A percentile compares a stretch with the other conserved stretches of the same genome.
Conservation (phyloP, 1,284 basidiomycete species). For the Cystobasidium slooffiae region DNA sequence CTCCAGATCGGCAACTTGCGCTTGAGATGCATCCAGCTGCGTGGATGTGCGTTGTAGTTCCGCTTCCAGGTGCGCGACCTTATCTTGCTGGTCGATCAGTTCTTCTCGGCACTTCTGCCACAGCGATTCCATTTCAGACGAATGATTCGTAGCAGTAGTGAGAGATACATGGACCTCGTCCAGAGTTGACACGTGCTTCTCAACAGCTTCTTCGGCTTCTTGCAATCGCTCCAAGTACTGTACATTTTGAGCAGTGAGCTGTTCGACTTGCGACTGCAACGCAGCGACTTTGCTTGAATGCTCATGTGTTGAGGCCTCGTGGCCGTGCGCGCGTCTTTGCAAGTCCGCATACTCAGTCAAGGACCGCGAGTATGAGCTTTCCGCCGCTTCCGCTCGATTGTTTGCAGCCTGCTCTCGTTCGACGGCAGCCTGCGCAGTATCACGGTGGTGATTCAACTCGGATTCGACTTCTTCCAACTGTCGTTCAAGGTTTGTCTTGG, state of each 20-base stretch:
- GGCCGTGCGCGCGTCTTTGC: constrained; percentile 67
- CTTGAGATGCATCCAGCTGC: constrained; percentile 72
- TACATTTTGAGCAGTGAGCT: constrained; percentile 78
- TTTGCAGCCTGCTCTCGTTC: constrained; percentile 78
- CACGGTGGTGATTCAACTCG: constrained; percentile 51
- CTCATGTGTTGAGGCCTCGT: constrained; percentile 76
- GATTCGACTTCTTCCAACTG: constrained; percentile 70
- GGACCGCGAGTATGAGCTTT: constrained; percentile 74
- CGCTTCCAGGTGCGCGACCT: constrained; percentile 62
- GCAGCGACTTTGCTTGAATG: constrained; percentile 75
- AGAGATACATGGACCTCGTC: constrained; percentile 83
- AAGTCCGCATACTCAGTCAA: constrained; percentile 73
- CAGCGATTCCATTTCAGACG: constrained; percentile 77
- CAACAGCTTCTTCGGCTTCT: constrained; percentile 66
- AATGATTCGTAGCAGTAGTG: constrained; percentile 72
- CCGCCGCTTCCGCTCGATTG: constrained; percentile 79
- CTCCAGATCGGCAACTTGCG: constrained; percentile 32
- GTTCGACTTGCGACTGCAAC: constrained; percentile 74
- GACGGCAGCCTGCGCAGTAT: constrained; percentile 69
- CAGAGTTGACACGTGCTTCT: constrained; percentile 82
- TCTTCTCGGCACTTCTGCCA: constrained; percentile 72
- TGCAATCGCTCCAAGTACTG: constrained; percentile 67
- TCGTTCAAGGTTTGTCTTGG: constrained; percentile 73
- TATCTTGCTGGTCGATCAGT: constrained; percentile 60
- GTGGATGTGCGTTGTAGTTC: constrained; percentile 67